Base-by-base conservation (phyloP, 768 basidiomycete genomes). In the Zangia roseola region DNA sequence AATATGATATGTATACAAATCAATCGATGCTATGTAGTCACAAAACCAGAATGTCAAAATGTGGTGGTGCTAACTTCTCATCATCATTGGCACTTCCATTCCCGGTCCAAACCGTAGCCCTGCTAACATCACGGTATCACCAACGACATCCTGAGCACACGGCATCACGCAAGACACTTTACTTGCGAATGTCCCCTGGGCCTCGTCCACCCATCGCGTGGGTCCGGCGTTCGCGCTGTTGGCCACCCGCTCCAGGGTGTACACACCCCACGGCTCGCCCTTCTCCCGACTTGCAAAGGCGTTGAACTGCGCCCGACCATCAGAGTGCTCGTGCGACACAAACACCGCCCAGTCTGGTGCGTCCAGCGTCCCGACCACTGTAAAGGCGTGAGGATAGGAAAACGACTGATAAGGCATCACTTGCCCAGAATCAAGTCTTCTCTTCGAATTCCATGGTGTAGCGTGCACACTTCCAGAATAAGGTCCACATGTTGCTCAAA, bases 241-340 rank as follows among this genome's bases (percentile, higher is more conserved):
- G 9, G 72, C 58, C 13, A 78, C 73, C 0, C 72, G 75, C 62
- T 84, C 78, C 41, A 79, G 77, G 3, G 81, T 80, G 63, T 88
- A 90, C 14, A 75, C 75, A 7, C 90, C 90, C 90, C 90, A 93
- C 2, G 82, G 78, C 37, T 81, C 76, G 4, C 83, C 82, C 25
- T 60, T 58, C 48, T 68, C 74, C 3, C 77, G 69, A 12, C 67
- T 53, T 4, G 78, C 69, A 59, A 80, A 84, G 12, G 88, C 83
- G 49, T 87, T 86, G 70, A 91, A 91, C 61, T 84, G 80, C 6
- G 74, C 79, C 75, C 85, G 57, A 4, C 82, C 77, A 55, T 84
- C 77, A 2, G 75, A 79, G 65, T 88, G 85, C 49, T 73, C 72
- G 49, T 89, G 84, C 57, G 85, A 86, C 31, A 91, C 88, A 54